These are phyloP conservation scores for Bipolaris zeicola DNA, from an alignment of 2,329 filamentous ascomycete species.

Conservation along the genomic window DNA sequence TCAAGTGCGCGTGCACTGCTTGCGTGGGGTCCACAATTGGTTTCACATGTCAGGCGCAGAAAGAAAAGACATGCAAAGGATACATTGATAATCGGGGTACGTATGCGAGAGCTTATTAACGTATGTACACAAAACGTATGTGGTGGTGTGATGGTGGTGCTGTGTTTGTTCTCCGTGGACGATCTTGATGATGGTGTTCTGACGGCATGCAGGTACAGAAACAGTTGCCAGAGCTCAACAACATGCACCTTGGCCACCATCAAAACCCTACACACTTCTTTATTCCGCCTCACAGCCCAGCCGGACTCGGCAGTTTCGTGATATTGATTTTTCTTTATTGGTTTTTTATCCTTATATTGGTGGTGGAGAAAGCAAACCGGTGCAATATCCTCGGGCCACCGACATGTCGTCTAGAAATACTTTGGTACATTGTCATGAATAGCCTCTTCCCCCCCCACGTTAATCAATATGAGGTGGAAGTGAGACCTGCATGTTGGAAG, in stretches of 20 bases:
- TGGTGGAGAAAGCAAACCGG: not conserved
- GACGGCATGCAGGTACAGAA: slow-evolving; percentile 11
- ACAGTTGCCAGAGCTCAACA: slow-evolving; percentile 1
- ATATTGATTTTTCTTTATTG: not conserved
- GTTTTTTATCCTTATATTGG: not conserved
- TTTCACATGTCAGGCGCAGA: slow-evolving; percentile 4
- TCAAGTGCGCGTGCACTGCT: not conserved
- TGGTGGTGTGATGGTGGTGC: not conserved
- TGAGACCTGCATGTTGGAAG: not conserved
- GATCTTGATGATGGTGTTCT: slow-evolving; percentile 2
- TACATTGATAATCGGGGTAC: not conserved
- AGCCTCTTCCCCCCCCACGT: not conserved
- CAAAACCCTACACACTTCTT: not conserved
- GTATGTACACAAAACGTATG: not conserved
- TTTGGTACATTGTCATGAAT: slow-evolving; percentile 1
- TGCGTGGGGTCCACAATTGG: not conserved
- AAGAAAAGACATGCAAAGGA: not conserved
- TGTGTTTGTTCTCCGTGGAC: not conserved
- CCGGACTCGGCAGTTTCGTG: not conserved
- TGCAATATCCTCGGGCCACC: not conserved
- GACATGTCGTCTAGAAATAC: slow-evolving; percentile 7
- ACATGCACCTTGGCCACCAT: not conserved
- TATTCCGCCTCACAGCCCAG: not conserved
- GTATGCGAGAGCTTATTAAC: not conserved
- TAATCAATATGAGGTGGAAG: slow-evolving; percentile 6